These are phyloP conservation scores for Xylaria sp. DNA, from an alignment of 2,329 filamentous ascomycete genomes.

Conservation along the genomic window DNA sequence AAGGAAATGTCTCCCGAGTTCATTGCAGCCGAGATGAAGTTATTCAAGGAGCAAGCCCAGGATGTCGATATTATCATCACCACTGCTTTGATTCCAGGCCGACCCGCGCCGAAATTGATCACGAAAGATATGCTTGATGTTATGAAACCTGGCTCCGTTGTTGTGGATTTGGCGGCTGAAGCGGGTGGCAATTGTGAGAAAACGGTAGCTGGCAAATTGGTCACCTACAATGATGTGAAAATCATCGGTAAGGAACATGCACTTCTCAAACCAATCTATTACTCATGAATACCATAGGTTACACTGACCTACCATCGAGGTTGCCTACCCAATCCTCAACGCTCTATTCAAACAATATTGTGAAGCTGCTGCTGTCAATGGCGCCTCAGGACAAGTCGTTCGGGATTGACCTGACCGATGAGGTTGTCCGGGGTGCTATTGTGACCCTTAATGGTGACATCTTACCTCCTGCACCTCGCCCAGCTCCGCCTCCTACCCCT, in stretches of 20 bases:
- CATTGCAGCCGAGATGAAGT: constrained; percentile 90
- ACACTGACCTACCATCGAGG: constrained; percentile 87
- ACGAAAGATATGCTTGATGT: constrained; percentile 80
- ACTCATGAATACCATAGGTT: constrained; percentile 61
- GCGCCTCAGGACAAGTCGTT: constrained; percentile 80
- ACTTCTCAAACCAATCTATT: neutral
- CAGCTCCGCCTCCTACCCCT: constrained; percentile 66
- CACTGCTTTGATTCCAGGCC: constrained; percentile 89
- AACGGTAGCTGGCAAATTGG: constrained; percentile 77
- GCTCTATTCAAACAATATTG: constrained; percentile 93
- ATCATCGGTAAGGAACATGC: constrained; percentile 72
- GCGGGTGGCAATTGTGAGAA: constrained; percentile 89
- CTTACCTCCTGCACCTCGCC: constrained; percentile 77
- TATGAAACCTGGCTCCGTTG: constrained; percentile 90
- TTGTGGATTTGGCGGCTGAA: constrained; percentile 89
- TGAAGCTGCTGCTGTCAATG: constrained; percentile 87
- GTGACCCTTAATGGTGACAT: constrained; percentile 82
- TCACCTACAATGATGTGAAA: constrained; percentile 80
- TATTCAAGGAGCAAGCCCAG: constrained; percentile 86
- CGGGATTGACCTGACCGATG: constrained; percentile 81
- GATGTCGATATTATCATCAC: constrained; percentile 95
- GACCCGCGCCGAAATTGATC: constrained; percentile 83
- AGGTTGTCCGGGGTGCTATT: constrained; percentile 86
- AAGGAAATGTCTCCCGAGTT: constrained; percentile 97
- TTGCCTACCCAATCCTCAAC: constrained; percentile 90